A percentile compares a stretch with the other conserved stretches of the same genome.
Evolutionary conservation across 2,329 filamentous ascomycete genomes (phyloP).

Genomic region (Fusarium buharicum): DNA sequence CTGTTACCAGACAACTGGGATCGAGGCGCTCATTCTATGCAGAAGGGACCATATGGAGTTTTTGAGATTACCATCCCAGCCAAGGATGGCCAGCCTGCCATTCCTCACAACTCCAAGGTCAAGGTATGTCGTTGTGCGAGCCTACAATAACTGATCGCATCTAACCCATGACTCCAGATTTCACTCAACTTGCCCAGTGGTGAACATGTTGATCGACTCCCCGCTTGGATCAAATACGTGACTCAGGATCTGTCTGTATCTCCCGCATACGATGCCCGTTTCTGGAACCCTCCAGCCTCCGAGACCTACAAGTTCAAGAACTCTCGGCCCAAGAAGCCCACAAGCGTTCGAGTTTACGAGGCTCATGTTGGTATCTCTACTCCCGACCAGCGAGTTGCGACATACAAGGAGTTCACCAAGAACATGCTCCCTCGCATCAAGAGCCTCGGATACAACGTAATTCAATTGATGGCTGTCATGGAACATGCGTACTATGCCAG

Average conservation of each 20-base stretch:
- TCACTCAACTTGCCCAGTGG: slow-evolving; percentile 83
- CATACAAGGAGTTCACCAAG: slow-evolving; percentile 96
- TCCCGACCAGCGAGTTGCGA: slow-evolving; percentile 86
- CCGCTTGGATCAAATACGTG: slow-evolving; percentile 97
- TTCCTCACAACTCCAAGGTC: slow-evolving; percentile 93
- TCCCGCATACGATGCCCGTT: slow-evolving; percentile 91
- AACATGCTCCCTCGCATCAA: slow-evolving; percentile 93
- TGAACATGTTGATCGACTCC: slow-evolving; percentile 85
- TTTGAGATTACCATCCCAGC: slow-evolving; percentile 85
- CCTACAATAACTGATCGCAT: not conserved
- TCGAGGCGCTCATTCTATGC: slow-evolving; percentile 84
- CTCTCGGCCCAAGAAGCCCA: slow-evolving; percentile 80
- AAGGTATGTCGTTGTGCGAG: slow-evolving; percentile 69
- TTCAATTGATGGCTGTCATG: slow-evolving; percentile 99
- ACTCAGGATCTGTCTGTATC: slow-evolving; percentile 92
- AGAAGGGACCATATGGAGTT: slow-evolving; percentile 83
- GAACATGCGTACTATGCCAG: slow-evolving; percentile 99
- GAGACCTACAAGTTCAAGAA: slow-evolving; percentile 89
- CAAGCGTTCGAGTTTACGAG: slow-evolving; percentile 92
- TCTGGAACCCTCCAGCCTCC: slow-evolving; percentile 89
- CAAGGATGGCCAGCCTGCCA: slow-evolving; percentile 77
- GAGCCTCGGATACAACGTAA: slow-evolving; percentile 92
- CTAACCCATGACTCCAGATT: slow-evolving; percentile 65
- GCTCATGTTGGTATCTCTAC: slow-evolving; percentile 99
- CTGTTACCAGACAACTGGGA: slow-evolving; percentile 80